Evolutionary conservation across 306 rosid species (phyloP), one percentile per base, ranked within the genome.

Genomic region (Glycine latifolia): DNA sequence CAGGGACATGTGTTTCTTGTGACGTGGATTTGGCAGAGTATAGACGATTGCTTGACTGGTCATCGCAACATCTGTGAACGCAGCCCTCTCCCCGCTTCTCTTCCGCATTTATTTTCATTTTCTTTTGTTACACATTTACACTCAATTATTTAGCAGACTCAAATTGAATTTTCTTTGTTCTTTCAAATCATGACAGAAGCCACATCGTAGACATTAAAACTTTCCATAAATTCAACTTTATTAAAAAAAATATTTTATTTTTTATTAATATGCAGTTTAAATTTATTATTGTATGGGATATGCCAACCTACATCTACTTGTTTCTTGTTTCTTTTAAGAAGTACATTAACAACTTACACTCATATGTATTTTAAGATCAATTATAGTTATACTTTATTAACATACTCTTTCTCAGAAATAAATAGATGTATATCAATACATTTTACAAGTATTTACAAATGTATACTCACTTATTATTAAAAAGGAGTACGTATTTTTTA

Each of bases 21-120:
- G 73, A 15, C 17, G 11, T 5, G 16, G 41, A 26, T 10, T 49
- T 47, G 60, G 6, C 46, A 26, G 31, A 26, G 31, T 26, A 26
- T 2, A 26, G 31, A 37, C 68, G 49, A 49, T 72, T 47, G 33
- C 48, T 76, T 76, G 80, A 76, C 80, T 47, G 15, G 50, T 61
- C 61, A 3, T 62, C 7, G 8, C 49, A 3, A 61, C 0, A 47
- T 13, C 5, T 7, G 55, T 46, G 14, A 60, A 20, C 60, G 80
- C 80, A 76, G 80, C 80, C 80, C 61, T 13, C 43, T 48, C 39
- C 43, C 39, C 16, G 11, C 4, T 1, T 44, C 58, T 17, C n/a
- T 15, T 2, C 35, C 5, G 6, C 35, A 71, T n/a, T 0, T 52
- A 54, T 37, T n/a, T 54, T 76, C 35, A 12, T 8, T 10, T 74